Conservation (phyloP, 2,329 filamentous ascomycete genomes). For the Diplocarpon mali region DNA sequence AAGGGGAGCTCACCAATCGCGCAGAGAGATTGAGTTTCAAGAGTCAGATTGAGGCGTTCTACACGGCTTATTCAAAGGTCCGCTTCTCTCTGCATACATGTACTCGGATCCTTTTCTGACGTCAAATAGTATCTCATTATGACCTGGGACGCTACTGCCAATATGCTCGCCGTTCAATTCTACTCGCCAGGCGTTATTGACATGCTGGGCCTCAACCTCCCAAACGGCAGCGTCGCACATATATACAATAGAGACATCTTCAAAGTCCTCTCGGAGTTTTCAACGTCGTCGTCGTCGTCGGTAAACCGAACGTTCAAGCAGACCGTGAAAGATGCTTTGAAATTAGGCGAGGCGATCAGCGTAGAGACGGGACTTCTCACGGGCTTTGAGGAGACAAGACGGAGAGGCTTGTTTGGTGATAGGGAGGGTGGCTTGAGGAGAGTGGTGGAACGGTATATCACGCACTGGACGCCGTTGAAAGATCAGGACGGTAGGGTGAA, state of each 20-base stretch:
- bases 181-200: constrained; percentile 37
- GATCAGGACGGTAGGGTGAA: constrained; percentile 27
- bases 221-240: constrained; percentile 26
- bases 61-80: constrained; percentile 35
- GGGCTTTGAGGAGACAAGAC: constrained; percentile 17
- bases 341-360: constrained; percentile 19
- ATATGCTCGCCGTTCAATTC: constrained; percentile 33
- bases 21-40: constrained; percentile 29
- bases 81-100: background rate
- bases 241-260: constrained; percentile 42
- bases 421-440: constrained; percentile 10
- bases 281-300: constrained; percentile 28
- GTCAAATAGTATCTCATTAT: constrained; percentile 30
- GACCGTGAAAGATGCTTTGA: constrained; percentile 31
- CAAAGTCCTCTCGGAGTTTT: constrained; percentile 38
- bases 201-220: constrained; percentile 33
- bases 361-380: constrained; percentile 23
- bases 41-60: constrained; percentile 32
- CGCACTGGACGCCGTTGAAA: constrained; percentile 35
- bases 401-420: constrained; percentile 11
- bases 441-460: constrained; percentile 22
- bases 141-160: constrained; percentile 22
- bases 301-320: constrained; percentile 34
- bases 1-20: constrained; percentile 29
- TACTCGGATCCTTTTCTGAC: background rate